A percentile compares a stretch with the other conserved stretches of the same genome.
These are phyloP conservation scores for Coemansia sp. DNA, from an alignment of 192 early-diverging fungal genomes.

Conservation along the genomic window DNA sequence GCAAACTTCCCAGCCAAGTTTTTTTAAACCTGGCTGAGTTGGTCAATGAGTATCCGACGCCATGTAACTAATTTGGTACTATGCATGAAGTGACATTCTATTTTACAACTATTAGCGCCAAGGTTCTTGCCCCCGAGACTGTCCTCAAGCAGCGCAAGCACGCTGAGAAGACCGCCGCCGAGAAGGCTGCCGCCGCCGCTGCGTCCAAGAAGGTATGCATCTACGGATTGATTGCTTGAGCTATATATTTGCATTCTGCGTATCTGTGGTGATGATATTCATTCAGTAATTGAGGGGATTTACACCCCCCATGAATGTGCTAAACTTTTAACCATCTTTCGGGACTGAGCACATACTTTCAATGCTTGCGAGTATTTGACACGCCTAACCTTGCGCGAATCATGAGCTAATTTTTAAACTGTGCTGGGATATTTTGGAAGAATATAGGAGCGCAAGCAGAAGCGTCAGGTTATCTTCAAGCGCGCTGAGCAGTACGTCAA, in stretches of 20 bases:
- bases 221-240: conserved; percentile 1
- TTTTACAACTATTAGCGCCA: conserved; percentile 47
- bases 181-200: conserved; percentile 52
- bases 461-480: conserved; percentile 98
- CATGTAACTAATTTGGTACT: conserved; percentile 10
- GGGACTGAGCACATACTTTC: conserved; percentile 63
- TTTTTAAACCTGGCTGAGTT: neutral
- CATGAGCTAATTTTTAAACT: conserved; percentile 4
- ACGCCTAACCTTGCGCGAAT: neutral
- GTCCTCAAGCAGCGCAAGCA: conserved; percentile 84
- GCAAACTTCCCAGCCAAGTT: conserved; percentile 20
- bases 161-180: conserved; percentile 70
- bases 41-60: conserved; percentile 47
- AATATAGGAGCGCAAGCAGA: conserved; percentile 59
- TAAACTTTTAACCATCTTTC: conserved; percentile 72
- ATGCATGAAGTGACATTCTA: neutral
- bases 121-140: conserved; percentile 83
- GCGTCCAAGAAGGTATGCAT: conserved; percentile 48
- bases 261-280: conserved; percentile 50
- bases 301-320: conserved; percentile 52
- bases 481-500: conserved; percentile 98
- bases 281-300: conserved; percentile 24
- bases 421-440: neutral
- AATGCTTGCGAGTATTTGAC: neutral
- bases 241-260: conserved; percentile 17